phyloP scores from a whole-genome alignment of 768 basidiomycete genomes.

The Leccinum sublutescens region DNA sequence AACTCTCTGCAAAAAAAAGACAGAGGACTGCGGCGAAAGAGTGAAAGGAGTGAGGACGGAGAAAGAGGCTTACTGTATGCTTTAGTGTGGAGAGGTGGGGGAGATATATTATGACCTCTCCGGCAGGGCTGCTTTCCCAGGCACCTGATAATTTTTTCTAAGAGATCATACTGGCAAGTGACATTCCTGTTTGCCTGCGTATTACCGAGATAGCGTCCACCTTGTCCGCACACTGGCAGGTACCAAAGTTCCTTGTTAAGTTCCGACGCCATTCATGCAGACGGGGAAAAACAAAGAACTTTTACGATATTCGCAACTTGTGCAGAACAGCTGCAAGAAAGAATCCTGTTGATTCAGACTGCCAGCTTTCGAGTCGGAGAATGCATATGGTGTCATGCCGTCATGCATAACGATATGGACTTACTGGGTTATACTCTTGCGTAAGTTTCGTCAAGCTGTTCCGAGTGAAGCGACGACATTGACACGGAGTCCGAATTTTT shows the following conservation, averaged over 20 bases:
- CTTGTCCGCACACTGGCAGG: background rate
- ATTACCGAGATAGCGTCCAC: background rate
- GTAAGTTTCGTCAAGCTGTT: background rate
- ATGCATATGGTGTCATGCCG: background rate
- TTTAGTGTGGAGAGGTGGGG: background rate
- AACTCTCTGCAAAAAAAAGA: background rate
- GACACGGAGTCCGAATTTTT: background rate
- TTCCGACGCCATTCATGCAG: background rate
- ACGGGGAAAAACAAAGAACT: background rate
- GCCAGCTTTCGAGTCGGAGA: background rate
- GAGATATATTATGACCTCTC: slow-evolving; percentile 2
- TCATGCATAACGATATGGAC: background rate
- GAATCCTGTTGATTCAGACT: background rate
- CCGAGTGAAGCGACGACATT: background rate
- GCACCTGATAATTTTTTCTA: slow-evolving; percentile 2
- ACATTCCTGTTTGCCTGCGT: background rate
- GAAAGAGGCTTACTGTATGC: background rate
- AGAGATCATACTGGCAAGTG: background rate
- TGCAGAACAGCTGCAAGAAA: background rate
- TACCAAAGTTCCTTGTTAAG: background rate
- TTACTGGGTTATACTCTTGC: background rate
- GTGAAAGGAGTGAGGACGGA: slow-evolving; percentile 3
- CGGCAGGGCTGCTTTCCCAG: slow-evolving; percentile 18
- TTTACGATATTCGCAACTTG: background rate
- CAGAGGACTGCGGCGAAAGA: slow-evolving; percentile 15